Conservation (phyloP, 805 yeast species). For the Peterozyma toletana region DNA sequence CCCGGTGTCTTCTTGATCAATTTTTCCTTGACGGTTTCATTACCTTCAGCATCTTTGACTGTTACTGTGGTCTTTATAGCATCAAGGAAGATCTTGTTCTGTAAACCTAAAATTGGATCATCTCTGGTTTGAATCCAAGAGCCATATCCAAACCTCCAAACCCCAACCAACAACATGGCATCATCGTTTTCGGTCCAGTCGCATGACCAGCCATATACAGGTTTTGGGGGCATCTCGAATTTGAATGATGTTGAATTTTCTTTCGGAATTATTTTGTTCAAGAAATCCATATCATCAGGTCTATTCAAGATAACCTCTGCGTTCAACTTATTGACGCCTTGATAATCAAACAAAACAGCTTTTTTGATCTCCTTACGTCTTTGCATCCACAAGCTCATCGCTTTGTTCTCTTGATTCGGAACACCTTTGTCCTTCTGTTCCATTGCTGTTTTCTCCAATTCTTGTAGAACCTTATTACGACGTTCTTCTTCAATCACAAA, state of each 20-base stretch:
- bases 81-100: conserved; percentile 75
- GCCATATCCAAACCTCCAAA: conserved; percentile 90
- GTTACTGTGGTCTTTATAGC: conserved; percentile 20
- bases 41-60: conserved; percentile 23
- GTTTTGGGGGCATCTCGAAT: conserved; percentile 59
- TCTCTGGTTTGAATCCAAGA: conserved; percentile 93
- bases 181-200: conserved; percentile 83
- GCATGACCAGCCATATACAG: conserved; percentile 87
- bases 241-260: conserved; percentile 56
- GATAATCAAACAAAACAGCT: conserved; percentile 83
- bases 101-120: conserved; percentile 84
- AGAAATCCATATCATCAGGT: conserved; percentile 73
- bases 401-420: conserved; percentile 16
- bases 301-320: conserved; percentile 83
- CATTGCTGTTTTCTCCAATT: conserved; percentile 51
- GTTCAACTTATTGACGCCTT: conserved; percentile 80
- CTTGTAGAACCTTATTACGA: conserved; percentile 46
- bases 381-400: conserved; percentile 41
- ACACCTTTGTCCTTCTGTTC: conserved; percentile 37
- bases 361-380: conserved; percentile 73
- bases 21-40: conserved; percentile 20
- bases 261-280: conserved; percentile 44
- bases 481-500: conserved; percentile 61
- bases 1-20: conserved; percentile 71
- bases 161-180: conserved; percentile 80